A percentile compares a stretch with the other conserved stretches of the same genome.
Evolutionary conservation across 345 rosid species (phyloP).

Genomic region (Schrenkiella parvula): DNA sequence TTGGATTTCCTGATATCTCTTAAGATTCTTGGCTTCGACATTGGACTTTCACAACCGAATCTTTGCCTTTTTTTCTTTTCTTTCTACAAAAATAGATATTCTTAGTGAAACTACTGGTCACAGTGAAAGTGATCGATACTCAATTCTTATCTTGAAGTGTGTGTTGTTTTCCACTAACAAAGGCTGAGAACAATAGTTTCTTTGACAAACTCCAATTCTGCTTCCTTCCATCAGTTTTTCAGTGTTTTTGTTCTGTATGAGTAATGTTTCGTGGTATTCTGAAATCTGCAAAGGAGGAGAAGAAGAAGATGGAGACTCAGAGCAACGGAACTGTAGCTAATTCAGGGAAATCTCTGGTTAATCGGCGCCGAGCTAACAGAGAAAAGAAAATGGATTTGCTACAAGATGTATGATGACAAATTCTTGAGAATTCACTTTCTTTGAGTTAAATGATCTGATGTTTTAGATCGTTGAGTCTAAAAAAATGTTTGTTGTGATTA

Average conservation of each 20-base stretch:
- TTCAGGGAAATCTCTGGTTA: conserved; percentile 43
- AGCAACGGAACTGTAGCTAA: conserved; percentile 36
- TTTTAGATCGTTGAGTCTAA: not conserved
- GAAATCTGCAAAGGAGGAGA: conserved; percentile 30
- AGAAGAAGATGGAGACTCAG: conserved; percentile 54
- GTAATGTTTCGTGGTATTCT: conserved; percentile 26
- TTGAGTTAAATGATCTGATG: not conserved
- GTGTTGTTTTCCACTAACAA: conserved; percentile 42
- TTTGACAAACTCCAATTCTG: conserved; percentile 12
- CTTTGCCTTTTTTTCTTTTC: not conserved
- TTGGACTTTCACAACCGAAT: conserved; percentile 23
- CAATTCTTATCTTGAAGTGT: conserved; percentile 46
- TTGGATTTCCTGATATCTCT: conserved; percentile 5
- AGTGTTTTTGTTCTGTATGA: not conserved
- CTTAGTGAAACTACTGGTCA: conserved; percentile 27
- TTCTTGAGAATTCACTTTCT: conserved; percentile 4
- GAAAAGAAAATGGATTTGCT: conserved; percentile 76
- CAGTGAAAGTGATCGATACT: conserved; percentile 24
- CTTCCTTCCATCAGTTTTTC: conserved; percentile 4
- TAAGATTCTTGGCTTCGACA: conserved; percentile 35
- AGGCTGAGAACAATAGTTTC: conserved; percentile 54
- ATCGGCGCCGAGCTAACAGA: conserved; percentile 58
- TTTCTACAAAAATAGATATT: not conserved
- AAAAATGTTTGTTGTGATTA: conserved; percentile 18
- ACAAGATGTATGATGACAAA: conserved; percentile 62